Conservation (phyloP, 164 flowering plant genomes). For the Saururus chinensis region DNA sequence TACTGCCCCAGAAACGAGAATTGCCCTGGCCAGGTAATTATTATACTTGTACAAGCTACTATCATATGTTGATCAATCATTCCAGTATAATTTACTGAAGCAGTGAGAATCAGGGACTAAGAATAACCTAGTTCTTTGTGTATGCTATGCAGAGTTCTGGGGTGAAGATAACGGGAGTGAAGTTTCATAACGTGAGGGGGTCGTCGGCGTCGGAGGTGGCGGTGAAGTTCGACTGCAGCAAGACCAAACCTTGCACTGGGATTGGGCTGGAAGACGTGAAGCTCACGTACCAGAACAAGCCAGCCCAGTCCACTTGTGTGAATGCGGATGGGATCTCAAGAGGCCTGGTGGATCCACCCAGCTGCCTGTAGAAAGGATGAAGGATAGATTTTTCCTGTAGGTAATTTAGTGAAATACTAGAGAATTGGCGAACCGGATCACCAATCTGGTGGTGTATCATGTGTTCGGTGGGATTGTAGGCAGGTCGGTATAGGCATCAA, state of each 20-base stretch:
- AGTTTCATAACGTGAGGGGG: slow-evolving; percentile 13
- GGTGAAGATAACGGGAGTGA: slow-evolving; percentile 12
- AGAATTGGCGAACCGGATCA: neutral
- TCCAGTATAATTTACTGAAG: neutral
- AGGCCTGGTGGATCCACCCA: slow-evolving; percentile 12
- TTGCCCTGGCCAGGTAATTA: slow-evolving; percentile 50
- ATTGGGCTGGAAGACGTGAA: slow-evolving; percentile 13
- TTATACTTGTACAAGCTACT: neutral
- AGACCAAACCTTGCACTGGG: slow-evolving; percentile 10
- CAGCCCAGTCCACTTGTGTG: slow-evolving; percentile 8
- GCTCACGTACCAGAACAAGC: slow-evolving; percentile 12
- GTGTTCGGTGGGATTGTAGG: slow-evolving; percentile 1
- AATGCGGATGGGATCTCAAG: slow-evolving; percentile 10
- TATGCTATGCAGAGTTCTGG: slow-evolving; percentile 13
- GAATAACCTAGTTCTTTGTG: neutral
- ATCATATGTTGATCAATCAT: neutral
- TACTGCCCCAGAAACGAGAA: slow-evolving; percentile 43
- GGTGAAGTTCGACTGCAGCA: slow-evolving; percentile 16
- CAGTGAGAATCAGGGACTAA: neutral
- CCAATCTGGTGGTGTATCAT: neutral
- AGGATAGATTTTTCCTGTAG: neutral
- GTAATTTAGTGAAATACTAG: too few relatives aligned
- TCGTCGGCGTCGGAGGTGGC: slow-evolving; percentile 18
- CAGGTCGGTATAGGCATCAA: too few relatives aligned
- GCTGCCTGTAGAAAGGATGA: slow-evolving; percentile 4